Evolutionary conservation across 192 early-diverging fungal genomes (phyloP).

Genomic region (Chytriomyces sp.): DNA sequence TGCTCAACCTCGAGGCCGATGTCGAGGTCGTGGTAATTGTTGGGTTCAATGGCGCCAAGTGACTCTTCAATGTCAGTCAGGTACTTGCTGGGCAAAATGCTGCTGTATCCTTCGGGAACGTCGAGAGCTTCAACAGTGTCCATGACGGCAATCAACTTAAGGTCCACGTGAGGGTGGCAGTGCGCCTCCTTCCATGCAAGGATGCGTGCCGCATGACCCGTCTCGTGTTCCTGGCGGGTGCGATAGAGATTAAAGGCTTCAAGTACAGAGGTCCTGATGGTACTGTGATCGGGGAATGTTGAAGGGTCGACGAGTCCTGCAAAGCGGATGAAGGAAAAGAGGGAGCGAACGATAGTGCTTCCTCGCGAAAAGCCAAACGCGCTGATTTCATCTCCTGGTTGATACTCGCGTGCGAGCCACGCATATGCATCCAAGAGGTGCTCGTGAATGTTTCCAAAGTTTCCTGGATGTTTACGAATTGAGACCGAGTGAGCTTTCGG

Average conservation of each 20-base stretch:
- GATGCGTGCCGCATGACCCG: neutral
- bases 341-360: slow-evolving; percentile 30
- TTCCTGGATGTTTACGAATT: too few species aligned
- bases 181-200: slow-evolving; percentile 8
- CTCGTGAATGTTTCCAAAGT: slow-evolving; percentile 22
- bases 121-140: slow-evolving; percentile 27
- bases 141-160: slow-evolving; percentile 25
- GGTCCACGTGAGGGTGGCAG: slow-evolving; percentile 2
- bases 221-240: neutral
- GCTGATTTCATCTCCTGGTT: slow-evolving; percentile 26
- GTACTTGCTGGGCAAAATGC: neutral
- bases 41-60: slow-evolving; percentile 11
- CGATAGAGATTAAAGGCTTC: slow-evolving; percentile 19
- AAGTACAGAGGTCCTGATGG: neutral
- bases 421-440: slow-evolving; percentile 27
- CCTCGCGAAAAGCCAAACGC: slow-evolving; percentile 32
- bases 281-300: neutral
- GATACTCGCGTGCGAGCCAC: slow-evolving; percentile 25
- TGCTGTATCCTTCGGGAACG: slow-evolving; percentile 4
- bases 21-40: slow-evolving; percentile 24
- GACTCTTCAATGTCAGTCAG: slow-evolving; percentile 5
- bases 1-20: slow-evolving; percentile 4
- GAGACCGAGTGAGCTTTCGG: neutral
- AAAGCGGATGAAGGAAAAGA: slow-evolving; percentile 28
- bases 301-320: neutral